phyloP scores from a whole-genome alignment of 495 filamentous ascomycete genomes.

The Lichina pygmaea region DNA sequence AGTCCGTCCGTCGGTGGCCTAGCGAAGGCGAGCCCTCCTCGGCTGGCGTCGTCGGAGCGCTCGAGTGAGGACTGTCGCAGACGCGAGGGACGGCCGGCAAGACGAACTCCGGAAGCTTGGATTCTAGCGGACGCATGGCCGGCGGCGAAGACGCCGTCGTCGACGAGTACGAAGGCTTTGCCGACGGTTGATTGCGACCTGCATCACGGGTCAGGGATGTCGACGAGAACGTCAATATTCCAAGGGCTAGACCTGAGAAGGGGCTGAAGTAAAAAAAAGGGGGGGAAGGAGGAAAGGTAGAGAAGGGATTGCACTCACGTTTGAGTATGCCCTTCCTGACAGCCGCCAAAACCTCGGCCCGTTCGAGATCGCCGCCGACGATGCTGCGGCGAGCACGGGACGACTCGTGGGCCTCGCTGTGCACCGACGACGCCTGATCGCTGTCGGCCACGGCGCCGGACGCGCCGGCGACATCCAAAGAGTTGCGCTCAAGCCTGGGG shows the following conservation, averaged over 20 bases:
- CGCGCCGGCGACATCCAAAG: conserved; percentile 28
- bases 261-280: neutral
- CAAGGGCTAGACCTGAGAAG: neutral
- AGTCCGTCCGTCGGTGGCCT: conserved; percentile 32
- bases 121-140: conserved; percentile 27
- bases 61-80: conserved; percentile 57
- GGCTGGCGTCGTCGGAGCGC: conserved; percentile 54
- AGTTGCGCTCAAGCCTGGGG: conserved; percentile 65
- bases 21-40: conserved; percentile 31
- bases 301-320: conserved; percentile 24
- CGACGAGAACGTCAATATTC: neutral
- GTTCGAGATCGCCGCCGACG: conserved; percentile 68
- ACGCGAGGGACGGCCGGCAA: conserved; percentile 26
- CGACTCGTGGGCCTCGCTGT: conserved; percentile 23
- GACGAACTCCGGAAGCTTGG: conserved; percentile 19
- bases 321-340: conserved; percentile 90
- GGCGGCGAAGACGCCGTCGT: conserved; percentile 38
- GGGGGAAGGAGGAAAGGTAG: neutral
- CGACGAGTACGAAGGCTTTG: neutral
- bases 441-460: conserved; percentile 1
- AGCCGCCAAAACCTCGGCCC: conserved; percentile 69
- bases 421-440: neutral
- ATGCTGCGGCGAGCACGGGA: conserved; percentile 50
- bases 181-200: too few relatives aligned
- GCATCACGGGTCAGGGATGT: neutral